Base-by-base conservation (phyloP, 164 flowering plant species). In the Umbilicus rupestris region DNA sequence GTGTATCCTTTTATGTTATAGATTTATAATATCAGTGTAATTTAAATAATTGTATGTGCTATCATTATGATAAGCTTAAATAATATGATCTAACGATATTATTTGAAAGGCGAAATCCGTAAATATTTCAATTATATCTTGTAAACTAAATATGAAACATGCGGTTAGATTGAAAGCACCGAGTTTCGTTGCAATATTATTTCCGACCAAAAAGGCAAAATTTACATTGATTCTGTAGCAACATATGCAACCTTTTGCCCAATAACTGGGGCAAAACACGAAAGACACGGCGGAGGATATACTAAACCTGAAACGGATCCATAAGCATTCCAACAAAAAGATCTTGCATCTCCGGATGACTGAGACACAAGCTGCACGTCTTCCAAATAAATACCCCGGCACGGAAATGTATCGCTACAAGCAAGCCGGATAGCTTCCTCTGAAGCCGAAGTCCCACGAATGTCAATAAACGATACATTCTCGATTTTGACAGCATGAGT, bases 361-460 rank as follows among this genome's bases (percentile, higher is more conserved):
- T 42, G 28, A n/a, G 87, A 72, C 10, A 65, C 28, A 37, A 94
- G 81, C 24, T 78, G 74, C 71, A 94, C 73, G 60, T 89, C 82
- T 73, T 82, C 85, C n/a, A 94, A 64, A 68, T 79, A 79, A 69
- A 94, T 67, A 0, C 72, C 68, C 73, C 78, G 76, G 66, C 99
- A 94, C 11, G 97, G 97, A 10, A 30, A 74, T 64, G n/a, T 63
- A 44, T 92, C 92, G 64, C 97, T 92, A 81, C 97, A 95, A 60
- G 83, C 77, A 72, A 95, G 83, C 64, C 66, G 74, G 60, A 92
- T 79, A 2, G 99, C 96, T 71, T 84, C 84, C 62, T 80, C 80
- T 11, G 94, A 82, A 35, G 94, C 92, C 15, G 96, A 85, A 64
- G 96, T 88, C 69, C 99, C 97, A 67, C 55, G 80, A 63, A 92